Conservation (phyloP, 371 early-diverging fungal genomes). For the Mortierella sp. region DNA sequence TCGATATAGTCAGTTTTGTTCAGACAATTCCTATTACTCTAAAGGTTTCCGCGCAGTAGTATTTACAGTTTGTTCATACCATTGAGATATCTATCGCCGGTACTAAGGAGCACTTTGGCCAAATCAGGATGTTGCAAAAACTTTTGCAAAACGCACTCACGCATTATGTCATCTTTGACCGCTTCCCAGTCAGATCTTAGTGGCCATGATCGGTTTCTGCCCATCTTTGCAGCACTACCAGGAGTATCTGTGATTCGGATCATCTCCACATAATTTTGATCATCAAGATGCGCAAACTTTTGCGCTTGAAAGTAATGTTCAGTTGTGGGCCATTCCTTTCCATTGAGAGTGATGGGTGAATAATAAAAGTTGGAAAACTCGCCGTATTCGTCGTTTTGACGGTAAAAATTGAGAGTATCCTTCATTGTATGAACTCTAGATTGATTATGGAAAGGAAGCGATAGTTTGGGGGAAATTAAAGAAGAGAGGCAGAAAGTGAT, state of each 20-base stretch:
- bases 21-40: not conserved
- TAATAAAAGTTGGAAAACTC: slow-evolving; percentile 64
- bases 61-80: slow-evolving; percentile 15
- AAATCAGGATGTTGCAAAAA: slow-evolving; percentile 62
- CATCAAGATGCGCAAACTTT: slow-evolving; percentile 56
- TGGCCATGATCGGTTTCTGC: slow-evolving; percentile 54
- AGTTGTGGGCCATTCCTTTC: slow-evolving; percentile 59
- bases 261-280: slow-evolving; percentile 42
- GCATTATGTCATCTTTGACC: slow-evolving; percentile 63
- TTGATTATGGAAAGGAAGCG: no score
- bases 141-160: slow-evolving; percentile 59
- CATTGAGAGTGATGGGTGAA: slow-evolving; percentile 55
- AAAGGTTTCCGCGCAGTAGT: not conserved
- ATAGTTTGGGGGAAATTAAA: not conserved
- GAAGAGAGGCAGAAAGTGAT: no score
- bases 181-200: slow-evolving; percentile 63
- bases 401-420: slow-evolving; percentile 58
- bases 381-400: slow-evolving; percentile 51
- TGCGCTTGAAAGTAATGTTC: slow-evolving; percentile 67
- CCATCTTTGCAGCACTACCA: slow-evolving; percentile 57
- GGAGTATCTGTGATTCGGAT: slow-evolving; percentile 49
- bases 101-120: slow-evolving; percentile 42
- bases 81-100: slow-evolving; percentile 50
- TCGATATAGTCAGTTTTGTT: not conserved
- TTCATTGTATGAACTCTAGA: slow-evolving; percentile 34